A percentile compares a stretch with the other conserved stretches of the same genome.
phyloP scores from a whole-genome alignment of 106 monocot species.

The Posidonia australis region DNA sequence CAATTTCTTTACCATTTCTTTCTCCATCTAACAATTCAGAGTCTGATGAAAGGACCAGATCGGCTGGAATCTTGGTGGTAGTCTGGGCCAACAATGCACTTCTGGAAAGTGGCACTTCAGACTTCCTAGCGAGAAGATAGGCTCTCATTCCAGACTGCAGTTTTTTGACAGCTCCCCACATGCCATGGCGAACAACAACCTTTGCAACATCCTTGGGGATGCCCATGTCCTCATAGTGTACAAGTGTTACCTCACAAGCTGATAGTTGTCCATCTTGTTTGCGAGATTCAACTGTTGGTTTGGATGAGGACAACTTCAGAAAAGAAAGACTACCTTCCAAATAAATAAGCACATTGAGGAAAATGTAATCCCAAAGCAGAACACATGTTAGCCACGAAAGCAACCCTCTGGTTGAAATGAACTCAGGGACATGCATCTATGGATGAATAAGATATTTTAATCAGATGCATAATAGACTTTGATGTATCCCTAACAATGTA shows the following conservation, averaged over 20 bases:
- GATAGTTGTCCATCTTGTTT: conserved; percentile 61
- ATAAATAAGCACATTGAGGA: too few relatives aligned
- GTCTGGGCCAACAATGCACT: conserved; percentile 49
- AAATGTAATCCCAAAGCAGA: too few relatives aligned
- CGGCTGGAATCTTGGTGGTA: conserved; percentile 37
- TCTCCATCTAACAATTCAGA: conserved; percentile 5
- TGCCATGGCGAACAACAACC: conserved; percentile 81
- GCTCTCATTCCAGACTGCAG: conserved; percentile 77
- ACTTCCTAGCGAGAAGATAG: conserved; percentile 48
- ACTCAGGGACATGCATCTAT: too few relatives aligned
- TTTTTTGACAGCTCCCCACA: conserved; percentile 96
- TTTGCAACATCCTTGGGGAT: conserved; percentile 90
- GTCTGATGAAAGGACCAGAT: background rate
- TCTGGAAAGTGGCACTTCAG: conserved; percentile 36
- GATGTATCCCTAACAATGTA: too few relatives aligned
- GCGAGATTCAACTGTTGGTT: conserved; percentile 56
- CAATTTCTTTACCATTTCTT: background rate
- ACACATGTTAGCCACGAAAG: too few relatives aligned
- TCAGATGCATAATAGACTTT: too few relatives aligned
- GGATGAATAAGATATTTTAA: too few relatives aligned
- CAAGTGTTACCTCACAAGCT: conserved; percentile 74
- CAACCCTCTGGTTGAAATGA: too few relatives aligned
- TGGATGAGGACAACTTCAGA: background rate
- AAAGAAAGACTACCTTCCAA: background rate
- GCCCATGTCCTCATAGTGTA: conserved; percentile 98